These are phyloP conservation scores for Fusarium liriodendri DNA, from an alignment of 2,329 filamentous ascomycete genomes.

Conservation along the genomic window DNA sequence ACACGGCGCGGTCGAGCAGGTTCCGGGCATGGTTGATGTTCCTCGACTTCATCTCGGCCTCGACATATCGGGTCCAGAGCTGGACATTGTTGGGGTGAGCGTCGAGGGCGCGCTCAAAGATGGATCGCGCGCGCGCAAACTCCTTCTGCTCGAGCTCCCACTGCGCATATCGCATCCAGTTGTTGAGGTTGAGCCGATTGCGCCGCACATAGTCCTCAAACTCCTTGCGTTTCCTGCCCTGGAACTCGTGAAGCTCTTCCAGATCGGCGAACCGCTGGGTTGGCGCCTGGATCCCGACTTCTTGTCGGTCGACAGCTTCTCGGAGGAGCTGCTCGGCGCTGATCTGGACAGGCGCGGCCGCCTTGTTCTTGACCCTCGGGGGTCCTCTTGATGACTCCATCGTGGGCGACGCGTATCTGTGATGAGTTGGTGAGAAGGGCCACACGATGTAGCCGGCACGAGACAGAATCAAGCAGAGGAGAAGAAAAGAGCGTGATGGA, in stretches of 20 bases:
- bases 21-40: conserved; percentile 99
- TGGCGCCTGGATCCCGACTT: conserved; percentile 86
- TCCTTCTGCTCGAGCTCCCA: conserved; percentile 99
- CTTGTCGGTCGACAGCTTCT: conserved; percentile 96
- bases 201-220: conserved; percentile 98
- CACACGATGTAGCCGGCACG: neutral
- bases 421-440: neutral
- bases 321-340: conserved; percentile 96
- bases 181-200: conserved; percentile 96
- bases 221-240: conserved; percentile 94
- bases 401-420: conserved; percentile 43
- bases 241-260: conserved; percentile 97
- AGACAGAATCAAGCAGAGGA: neutral
- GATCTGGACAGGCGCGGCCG: conserved; percentile 88
- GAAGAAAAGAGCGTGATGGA: conserved; percentile 8
- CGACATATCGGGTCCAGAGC: conserved; percentile 93
- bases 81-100: conserved; percentile 88
- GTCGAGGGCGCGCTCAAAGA: conserved; percentile 95
- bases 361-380: conserved; percentile 99
- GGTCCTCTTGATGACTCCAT: conserved; percentile 95
- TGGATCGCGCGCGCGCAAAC: conserved; percentile 87
- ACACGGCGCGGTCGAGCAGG: conserved; percentile 92
- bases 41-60: conserved; percentile 91
- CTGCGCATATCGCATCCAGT: conserved; percentile 97
- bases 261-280: conserved; percentile 96